A percentile compares a stretch with the other conserved stretches of the same genome.
Evolutionary conservation across 345 rosid genomes (phyloP).

Genomic region (Mangifera indica): DNA sequence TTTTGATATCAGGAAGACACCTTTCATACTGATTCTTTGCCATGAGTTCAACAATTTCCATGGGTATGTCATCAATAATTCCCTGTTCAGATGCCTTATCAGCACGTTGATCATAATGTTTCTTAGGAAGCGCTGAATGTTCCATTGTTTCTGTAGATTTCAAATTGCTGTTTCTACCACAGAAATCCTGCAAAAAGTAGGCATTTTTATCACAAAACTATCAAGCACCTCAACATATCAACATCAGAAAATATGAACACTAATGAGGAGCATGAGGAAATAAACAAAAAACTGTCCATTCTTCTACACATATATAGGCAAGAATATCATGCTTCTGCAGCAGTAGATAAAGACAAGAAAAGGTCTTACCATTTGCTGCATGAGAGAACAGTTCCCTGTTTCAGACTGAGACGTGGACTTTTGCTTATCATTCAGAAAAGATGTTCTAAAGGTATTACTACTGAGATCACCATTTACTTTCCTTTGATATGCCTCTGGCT

Average conservation of each 20-base stretch:
- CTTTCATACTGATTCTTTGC: conserved; percentile 89
- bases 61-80: conserved; percentile 73
- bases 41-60: conserved; percentile 95
- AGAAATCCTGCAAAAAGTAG: conserved; percentile 51
- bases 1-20: conserved; percentile 68
- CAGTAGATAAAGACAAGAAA: conserved; percentile 21
- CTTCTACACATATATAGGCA: neutral
- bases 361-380: conserved; percentile 51
- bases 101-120: conserved; percentile 35
- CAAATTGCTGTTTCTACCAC: conserved; percentile 42
- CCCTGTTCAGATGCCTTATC: conserved; percentile 52
- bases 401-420: conserved; percentile 32
- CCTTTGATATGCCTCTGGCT: conserved; percentile 35
- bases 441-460: conserved; percentile 20
- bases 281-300: neutral
- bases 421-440: conserved; percentile 39
- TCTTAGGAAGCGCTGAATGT: conserved; percentile 29
- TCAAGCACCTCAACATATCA: conserved; percentile 8
- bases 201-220: conserved; percentile 15
- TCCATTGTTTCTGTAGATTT: conserved; percentile 40
- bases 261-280: neutral
- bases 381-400: conserved; percentile 30
- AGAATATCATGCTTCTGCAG: neutral
- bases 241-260: neutral
- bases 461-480: conserved; percentile 30